Evolutionary conservation across 2,329 filamentous ascomycete species (phyloP).

Genomic region (Ophidiomyces ophidiicola): DNA sequence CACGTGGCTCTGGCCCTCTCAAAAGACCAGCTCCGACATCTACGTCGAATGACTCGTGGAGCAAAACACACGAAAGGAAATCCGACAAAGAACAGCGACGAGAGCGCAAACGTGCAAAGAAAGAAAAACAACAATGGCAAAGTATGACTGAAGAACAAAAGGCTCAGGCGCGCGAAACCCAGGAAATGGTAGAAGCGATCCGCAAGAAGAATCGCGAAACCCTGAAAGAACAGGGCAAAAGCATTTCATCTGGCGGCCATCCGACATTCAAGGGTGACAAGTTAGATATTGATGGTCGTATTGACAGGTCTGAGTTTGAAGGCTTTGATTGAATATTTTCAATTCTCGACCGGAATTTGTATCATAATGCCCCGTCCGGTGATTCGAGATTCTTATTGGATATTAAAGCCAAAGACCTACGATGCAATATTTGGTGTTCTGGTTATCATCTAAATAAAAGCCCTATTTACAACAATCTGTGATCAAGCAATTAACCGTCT

Average conservation of each 20-base stretch:
- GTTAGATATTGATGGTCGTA: slow-evolving; percentile 14
- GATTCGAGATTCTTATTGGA: no score
- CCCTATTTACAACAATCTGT: no score
- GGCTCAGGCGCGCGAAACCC: slow-evolving; percentile 49
- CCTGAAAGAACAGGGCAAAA: slow-evolving; percentile 13
- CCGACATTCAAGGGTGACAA: slow-evolving; percentile 15
- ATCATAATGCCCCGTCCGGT: no score
- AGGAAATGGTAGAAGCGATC: slow-evolving; percentile 54
- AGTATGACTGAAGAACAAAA: slow-evolving; percentile 61
- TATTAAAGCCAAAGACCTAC: no score
- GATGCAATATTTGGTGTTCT: no score
- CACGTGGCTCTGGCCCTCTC: slow-evolving; percentile 28
- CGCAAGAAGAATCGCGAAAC: slow-evolving; percentile 41
- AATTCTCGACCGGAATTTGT: no score
- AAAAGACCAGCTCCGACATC: slow-evolving; percentile 36
- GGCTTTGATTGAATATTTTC: slow-evolving; percentile 41
- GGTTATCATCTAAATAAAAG: no score
- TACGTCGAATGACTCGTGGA: slow-evolving; percentile 57
- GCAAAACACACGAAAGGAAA: slow-evolving; percentile 54
- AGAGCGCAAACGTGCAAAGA: slow-evolving; percentile 52
- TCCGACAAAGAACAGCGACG: slow-evolving; percentile 49
- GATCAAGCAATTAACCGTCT: no score
- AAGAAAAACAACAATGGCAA: slow-evolving; percentile 50
- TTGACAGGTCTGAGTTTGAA: slow-evolving; percentile 43
- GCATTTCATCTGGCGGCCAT: slow-evolving; percentile 17